Conservation (phyloP, 2,329 filamentous ascomycete species). For the Colletotrichum simmondsii region DNA sequence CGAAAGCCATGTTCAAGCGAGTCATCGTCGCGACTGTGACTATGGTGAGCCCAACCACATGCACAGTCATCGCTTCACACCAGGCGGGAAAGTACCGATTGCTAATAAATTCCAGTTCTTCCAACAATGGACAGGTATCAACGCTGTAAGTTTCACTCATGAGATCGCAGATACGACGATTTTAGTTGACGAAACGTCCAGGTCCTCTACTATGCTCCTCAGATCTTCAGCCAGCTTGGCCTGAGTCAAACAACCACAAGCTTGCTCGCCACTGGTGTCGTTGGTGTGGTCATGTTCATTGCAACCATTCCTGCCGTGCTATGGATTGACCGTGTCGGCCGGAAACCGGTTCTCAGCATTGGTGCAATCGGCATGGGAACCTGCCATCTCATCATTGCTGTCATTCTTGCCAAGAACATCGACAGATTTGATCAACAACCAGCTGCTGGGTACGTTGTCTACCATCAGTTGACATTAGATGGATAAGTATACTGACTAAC, state of each 20-base stretch:
- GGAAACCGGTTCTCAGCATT: conserved; percentile 70
- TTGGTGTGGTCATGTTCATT: conserved; percentile 75
- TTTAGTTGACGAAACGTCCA: neutral
- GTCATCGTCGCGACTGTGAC: conserved; percentile 72
- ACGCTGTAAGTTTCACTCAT: conserved; percentile 55
- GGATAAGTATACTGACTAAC: neutral
- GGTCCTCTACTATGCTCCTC: conserved; percentile 74
- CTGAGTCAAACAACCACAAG: conserved; percentile 61
- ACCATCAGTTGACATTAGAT: neutral
- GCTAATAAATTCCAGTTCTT: conserved; percentile 1
- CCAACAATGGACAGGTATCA: conserved; percentile 55
- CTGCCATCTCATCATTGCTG: conserved; percentile 78
- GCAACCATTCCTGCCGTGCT: conserved; percentile 74
- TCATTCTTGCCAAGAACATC: conserved; percentile 74
- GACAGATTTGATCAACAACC: conserved; percentile 65
- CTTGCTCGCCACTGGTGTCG: conserved; percentile 76
- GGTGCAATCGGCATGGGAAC: conserved; percentile 76
- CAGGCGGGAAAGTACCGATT: conserved; percentile 51
- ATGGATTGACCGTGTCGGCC: conserved; percentile 72
- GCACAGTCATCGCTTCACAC: neutral
- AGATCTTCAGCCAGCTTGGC: conserved; percentile 76
- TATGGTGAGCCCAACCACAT: conserved; percentile 57
- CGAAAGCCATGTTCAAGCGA: conserved; percentile 73
- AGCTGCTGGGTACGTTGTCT: conserved; percentile 54
- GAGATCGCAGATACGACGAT: neutral